Evolutionary conservation across 805 yeast species (phyloP).

Genomic region (Zygoascus flipseniorum): DNA sequence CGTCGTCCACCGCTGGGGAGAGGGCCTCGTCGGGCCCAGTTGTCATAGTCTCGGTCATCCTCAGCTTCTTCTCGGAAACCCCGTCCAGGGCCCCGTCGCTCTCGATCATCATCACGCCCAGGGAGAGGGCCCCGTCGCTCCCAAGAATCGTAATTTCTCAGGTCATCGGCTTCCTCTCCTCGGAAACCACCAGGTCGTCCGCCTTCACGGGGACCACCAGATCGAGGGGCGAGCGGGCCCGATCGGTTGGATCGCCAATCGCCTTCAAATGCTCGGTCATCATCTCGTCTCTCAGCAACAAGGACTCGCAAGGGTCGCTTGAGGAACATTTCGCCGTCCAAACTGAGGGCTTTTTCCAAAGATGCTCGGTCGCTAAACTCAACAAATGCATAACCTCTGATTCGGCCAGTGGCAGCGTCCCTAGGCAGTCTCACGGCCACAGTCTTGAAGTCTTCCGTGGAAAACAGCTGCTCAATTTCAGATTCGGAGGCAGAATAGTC

Average conservation of each 20-base stretch:
- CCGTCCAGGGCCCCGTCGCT: slow-evolving; percentile 7
- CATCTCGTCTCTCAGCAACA: slow-evolving; percentile 56
- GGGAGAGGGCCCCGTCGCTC: slow-evolving; percentile 38
- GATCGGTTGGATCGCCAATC: slow-evolving; percentile 21
- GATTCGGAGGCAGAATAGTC: slow-evolving; percentile 74
- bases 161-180: slow-evolving; percentile 19
- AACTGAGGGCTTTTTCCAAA: slow-evolving; percentile 62
- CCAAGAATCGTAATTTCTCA: slow-evolving; percentile 24
- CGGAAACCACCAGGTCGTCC: slow-evolving; percentile 27
- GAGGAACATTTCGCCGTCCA: slow-evolving; percentile 62
- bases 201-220: slow-evolving; percentile 25
- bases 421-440: slow-evolving; percentile 67
- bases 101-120: slow-evolving; percentile 37
- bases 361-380: slow-evolving; percentile 79
- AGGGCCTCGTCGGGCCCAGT: slow-evolving; percentile 29
- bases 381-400: slow-evolving; percentile 84
- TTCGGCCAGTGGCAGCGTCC: slow-evolving; percentile 55
- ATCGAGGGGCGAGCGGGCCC: slow-evolving; percentile 20
- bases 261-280: slow-evolving; percentile 32
- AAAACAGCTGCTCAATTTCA: slow-evolving; percentile 30
- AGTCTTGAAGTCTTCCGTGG: slow-evolving; percentile 37
- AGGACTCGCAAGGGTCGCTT: slow-evolving; percentile 63
- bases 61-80: slow-evolving; percentile 11
- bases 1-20: slow-evolving; percentile 12
- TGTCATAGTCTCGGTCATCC: slow-evolving; percentile 42